Percentiles rank a stretch among this genome's conserved stretches.
These are phyloP conservation scores for Naganishia liquefaciens DNA, from an alignment of 1,284 basidiomycete species.

Conservation along the genomic window DNA sequence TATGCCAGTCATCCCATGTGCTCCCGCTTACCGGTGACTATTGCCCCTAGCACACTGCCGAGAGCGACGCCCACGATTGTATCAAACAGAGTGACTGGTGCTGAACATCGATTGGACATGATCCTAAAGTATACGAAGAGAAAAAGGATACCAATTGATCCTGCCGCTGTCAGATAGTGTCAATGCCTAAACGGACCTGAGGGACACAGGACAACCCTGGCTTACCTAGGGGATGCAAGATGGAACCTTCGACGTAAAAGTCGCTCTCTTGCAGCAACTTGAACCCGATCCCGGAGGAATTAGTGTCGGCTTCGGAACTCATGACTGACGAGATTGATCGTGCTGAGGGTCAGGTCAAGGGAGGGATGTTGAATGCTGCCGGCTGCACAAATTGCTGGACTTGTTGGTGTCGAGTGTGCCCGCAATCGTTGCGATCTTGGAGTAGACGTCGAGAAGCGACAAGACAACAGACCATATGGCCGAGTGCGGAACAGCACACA, in stretches of 20 bases:
- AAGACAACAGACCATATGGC: no score
- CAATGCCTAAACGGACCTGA: background rate
- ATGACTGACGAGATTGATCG: background rate
- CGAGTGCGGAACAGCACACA: no score
- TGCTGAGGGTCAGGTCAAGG: no score
- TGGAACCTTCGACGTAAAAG: constrained; percentile 9
- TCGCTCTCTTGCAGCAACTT: constrained; percentile 11
- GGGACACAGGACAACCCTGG: background rate
- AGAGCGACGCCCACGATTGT: constrained; percentile 37
- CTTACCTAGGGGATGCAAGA: constrained; percentile 16
- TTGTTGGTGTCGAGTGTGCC: no score
- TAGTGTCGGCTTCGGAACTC: constrained; percentile 3
- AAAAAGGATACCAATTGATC: constrained; percentile 34
- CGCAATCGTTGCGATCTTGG: no score
- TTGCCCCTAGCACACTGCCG: constrained; percentile 37
- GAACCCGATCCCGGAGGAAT: constrained; percentile 1
- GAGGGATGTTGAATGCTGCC: no score
- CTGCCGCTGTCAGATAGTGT: constrained; percentile 31
- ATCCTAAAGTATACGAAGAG: constrained; percentile 37
- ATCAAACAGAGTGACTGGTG: constrained; percentile 38
- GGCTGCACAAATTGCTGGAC: no score
- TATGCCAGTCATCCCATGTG: no score
- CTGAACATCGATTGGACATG: constrained; percentile 34
- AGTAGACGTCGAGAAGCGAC: no score
- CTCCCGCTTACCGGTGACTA: constrained; percentile 31